phyloP scores from a whole-genome alignment of 805 yeast genomes.

The Myxozyma vanderwaltii region DNA sequence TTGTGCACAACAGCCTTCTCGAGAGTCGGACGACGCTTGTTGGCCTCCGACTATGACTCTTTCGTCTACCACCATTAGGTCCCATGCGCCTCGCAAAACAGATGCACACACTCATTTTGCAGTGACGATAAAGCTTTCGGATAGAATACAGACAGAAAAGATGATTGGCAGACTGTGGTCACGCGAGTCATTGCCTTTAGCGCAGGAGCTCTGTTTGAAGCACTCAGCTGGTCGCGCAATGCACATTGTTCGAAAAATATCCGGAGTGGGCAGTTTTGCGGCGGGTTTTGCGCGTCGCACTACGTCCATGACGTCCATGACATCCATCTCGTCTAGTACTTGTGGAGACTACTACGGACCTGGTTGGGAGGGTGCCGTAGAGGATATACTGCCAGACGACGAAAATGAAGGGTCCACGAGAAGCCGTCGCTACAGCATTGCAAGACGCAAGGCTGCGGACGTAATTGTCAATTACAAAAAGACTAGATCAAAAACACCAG shows the following conservation, averaged over 20 bases:
- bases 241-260: constrained; percentile 9
- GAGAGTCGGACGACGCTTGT: too few relatives aligned
- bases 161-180: constrained; percentile 19
- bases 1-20: too few relatives aligned
- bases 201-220: constrained; percentile 10
- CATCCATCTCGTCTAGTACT: neutral
- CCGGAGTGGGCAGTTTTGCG: constrained; percentile 13
- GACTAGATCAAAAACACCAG: neutral
- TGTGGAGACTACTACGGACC: neutral
- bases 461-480: neutral
- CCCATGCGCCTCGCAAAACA: neutral
- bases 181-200: constrained; percentile 12
- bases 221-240: neutral
- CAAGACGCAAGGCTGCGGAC: neutral
- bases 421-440: neutral
- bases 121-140: constrained; percentile 19
- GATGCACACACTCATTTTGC: neutral
- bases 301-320: neutral
- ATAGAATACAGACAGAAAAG: constrained; percentile 13
- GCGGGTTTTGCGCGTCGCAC: constrained; percentile 10
- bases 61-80: neutral
- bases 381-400: neutral
- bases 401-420: neutral
- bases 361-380: neutral
- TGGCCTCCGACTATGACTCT: too few relatives aligned